Percentiles rank a stretch among this genome's conserved stretches.
These are phyloP conservation scores for Plasmodium relictum DNA, from an alignment of 169 alveolate species.

Conservation along the genomic window DNA sequence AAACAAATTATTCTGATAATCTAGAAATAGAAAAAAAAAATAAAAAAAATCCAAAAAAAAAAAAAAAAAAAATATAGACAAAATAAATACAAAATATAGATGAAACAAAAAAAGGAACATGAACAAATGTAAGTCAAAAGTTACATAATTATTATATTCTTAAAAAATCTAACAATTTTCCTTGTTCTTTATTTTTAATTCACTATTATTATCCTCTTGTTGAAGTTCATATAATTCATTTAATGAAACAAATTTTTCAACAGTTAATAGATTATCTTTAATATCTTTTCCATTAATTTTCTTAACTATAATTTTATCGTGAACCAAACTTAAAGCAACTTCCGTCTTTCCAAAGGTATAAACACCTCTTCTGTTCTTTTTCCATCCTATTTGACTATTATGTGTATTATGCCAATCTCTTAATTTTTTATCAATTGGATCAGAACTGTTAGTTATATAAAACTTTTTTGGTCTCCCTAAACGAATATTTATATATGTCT, in stretches of 20 bases:
- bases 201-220: constrained; percentile 38
- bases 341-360: constrained; percentile 69
- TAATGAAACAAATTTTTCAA: constrained; percentile 75
- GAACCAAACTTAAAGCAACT: constrained; percentile 60
- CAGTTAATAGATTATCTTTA: constrained; percentile 63
- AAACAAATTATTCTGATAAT: neutral
- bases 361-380: constrained; percentile 66
- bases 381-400: constrained; percentile 73
- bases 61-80: constrained; percentile 9
- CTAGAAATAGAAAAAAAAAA: too few species aligned
- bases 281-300: constrained; percentile 60
- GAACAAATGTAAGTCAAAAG: constrained; percentile 1
- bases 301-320: constrained; percentile 74
- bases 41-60: neutral
- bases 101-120: neutral
- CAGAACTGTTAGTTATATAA: constrained; percentile 61
- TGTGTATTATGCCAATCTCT: constrained; percentile 75
- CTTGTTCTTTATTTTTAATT: constrained; percentile 15
- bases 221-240: constrained; percentile 75
- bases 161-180: neutral
- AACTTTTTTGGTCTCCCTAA: constrained; percentile 73
- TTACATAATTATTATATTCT: neutral
- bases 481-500: constrained; percentile 70
- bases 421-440: constrained; percentile 76
- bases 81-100: neutral